Base-by-base conservation (phyloP, 75 land plant genomes). In the Pinus albicaulis region DNA sequence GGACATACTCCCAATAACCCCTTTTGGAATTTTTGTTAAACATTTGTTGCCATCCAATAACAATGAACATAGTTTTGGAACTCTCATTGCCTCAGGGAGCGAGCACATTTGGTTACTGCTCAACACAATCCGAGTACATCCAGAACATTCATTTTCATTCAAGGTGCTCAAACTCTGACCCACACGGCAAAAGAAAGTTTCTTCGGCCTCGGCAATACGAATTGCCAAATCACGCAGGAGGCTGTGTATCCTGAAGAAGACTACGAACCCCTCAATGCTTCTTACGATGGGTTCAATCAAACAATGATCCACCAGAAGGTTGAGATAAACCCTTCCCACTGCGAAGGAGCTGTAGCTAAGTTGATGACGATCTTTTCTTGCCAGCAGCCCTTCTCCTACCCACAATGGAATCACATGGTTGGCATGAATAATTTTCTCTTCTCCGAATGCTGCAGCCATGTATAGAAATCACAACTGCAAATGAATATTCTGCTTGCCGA, bases 151-250 rank as follows among this genome's bases (percentile, higher is more conserved):
- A 5, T 65, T 31, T 4, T 3, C 48, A 17, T 20, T 36, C 19
- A 65, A 36, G 3, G 36, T 19, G 17, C 14, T 31, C 4, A 25
- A 16, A 41, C 36, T 10, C 36, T 20, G 31, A 41, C 41, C 70
- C 0, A n/a, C 44, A 16, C 70, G 38, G 17, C 17, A 65, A 28
- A 16, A 19, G 44, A 36, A 65, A 65, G 31, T 19, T 8, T 65
- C 20, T 31, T 58, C 59, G 15, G 15, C 59, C 24, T 75, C 76
- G 25, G 60, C 44, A 6, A 75, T 75, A 17, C 59, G 60, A 8
- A 63, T 53, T 57, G 44, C 76, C 15, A 75, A 36, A 4, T 75
- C 76, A 15, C 55, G 76, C 5, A 75, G 72, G 5, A 62, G 71
- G 61, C 28, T 71, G 72, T 75, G 72, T 38, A 75, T 60, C 13